These are phyloP conservation scores for Oleoguttula mirabilis DNA, from an alignment of 495 filamentous ascomycete species.

Conservation along the genomic window DNA sequence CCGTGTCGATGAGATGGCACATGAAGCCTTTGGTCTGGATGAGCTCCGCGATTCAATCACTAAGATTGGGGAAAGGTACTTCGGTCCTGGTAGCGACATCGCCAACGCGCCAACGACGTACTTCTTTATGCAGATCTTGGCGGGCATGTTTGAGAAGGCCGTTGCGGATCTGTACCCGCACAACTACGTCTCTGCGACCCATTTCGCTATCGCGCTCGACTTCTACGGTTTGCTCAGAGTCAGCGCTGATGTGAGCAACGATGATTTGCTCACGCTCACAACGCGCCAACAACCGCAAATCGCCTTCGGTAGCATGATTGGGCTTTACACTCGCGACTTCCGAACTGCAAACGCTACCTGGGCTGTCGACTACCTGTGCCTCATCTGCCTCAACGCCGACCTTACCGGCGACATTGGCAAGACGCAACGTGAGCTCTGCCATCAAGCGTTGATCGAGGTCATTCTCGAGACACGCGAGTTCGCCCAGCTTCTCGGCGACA, in stretches of 20 bases:
- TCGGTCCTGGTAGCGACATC: conserved; percentile 54
- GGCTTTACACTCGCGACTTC: conserved; percentile 92
- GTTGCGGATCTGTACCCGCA: conserved; percentile 80
- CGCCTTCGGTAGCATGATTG: conserved; percentile 86
- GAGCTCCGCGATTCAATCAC: conserved; percentile 73
- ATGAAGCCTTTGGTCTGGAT: conserved; percentile 75
- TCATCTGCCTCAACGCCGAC: conserved; percentile 89
- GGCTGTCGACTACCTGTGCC: conserved; percentile 82
- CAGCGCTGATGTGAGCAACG: conserved; percentile 52
- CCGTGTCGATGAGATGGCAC: conserved; percentile 67
- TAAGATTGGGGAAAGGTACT: conserved; percentile 83
- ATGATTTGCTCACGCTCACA: conserved; percentile 58
- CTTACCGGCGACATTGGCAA: conserved; percentile 59
- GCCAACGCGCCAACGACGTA: conserved; percentile 74
- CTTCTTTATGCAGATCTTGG: conserved; percentile 81
- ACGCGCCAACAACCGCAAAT: conserved; percentile 77
- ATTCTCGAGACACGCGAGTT: conserved; percentile 91
- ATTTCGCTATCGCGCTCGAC: conserved; percentile 80
- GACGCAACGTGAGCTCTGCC: conserved; percentile 69
- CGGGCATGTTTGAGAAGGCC: conserved; percentile 92
- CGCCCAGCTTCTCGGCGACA: conserved; percentile 83
- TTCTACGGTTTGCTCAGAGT: conserved; percentile 89
- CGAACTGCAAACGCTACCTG: conserved; percentile 73
- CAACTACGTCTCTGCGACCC: conserved; percentile 81
- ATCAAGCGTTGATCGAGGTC: conserved; percentile 89